Base-by-base conservation (phyloP, 768 basidiomycete genomes). In the Suillus clintonianus region DNA sequence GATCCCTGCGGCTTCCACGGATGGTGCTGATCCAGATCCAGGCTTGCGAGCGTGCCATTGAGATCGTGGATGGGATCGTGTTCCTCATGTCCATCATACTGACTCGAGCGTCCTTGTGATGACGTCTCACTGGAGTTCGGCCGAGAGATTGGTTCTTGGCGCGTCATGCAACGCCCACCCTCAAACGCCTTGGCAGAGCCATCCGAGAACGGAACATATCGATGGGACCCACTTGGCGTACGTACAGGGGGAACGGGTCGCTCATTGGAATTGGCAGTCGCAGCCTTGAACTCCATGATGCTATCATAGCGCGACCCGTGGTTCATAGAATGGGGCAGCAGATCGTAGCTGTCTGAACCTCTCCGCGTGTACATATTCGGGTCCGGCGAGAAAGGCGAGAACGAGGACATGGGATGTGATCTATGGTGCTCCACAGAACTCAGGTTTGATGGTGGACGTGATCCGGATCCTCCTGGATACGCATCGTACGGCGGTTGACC, bases 371-470 rank as follows among this genome's bases (percentile, higher is more conserved):
- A 78, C 24, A 80, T 70, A 66, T 85, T 88, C 10, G 89, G 86
- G 68, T 92, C 91, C 10, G 91, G 91, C 1, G 91, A 92, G 77
- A 93, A 93, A 4, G 91, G 91, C 8, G 90, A 89, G 73, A 92
- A 92, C 63, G 74, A 69, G 9, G 68, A 69, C 32, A 64, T 65
- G 32, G 64, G 59, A 47, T 68, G 70, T 30, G 71, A 63, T 56
- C 70, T 67, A 11, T 64, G 74, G 8, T 66, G 69, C 51, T 69
- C 69, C 17, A 32, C 43, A 14, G 61, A 60, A 37, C 69, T 71
- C 45, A 50, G 30, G 7, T 67, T 67, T 36, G 51, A 61, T 22
- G 66, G 43, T 22, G 69, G 64, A 42, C 67, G 66, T 6, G 65
- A 51, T 43, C 62, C 50, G 34, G 67, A 66, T 32, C 72, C 19